Evolutionary conservation across 1,139 yeast genomes (phyloP).

Genomic region (Lodderomyces margitis): DNA sequence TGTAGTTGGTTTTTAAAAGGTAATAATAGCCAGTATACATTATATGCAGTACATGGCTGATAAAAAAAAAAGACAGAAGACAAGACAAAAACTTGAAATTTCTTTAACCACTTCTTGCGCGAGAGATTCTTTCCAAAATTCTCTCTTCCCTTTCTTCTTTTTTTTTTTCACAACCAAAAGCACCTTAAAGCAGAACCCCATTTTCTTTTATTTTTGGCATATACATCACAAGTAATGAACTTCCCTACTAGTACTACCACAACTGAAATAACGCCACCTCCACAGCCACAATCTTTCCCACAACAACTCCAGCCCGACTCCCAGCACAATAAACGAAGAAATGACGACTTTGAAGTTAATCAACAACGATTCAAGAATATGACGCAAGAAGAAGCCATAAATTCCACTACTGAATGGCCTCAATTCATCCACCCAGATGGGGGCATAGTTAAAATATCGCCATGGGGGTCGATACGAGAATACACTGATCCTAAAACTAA

Average conservation of each 20-base stretch:
- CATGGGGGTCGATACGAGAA: constrained; percentile 53
- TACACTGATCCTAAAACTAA: constrained; percentile 32
- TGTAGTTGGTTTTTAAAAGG: too few species aligned
- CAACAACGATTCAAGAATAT: constrained; percentile 15
- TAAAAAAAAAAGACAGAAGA: too few species aligned
- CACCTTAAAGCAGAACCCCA: too few species aligned
- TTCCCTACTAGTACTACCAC: neutral
- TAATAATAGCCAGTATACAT: too few species aligned
- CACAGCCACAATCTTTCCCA: constrained; percentile 1
- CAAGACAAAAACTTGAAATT: too few species aligned
- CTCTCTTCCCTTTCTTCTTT: neutral
- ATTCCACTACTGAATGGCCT: constrained; percentile 52
- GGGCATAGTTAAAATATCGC: constrained; percentile 61
- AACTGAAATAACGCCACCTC: constrained; percentile 6
- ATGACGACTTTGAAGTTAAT: neutral
- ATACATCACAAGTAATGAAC: too few species aligned
- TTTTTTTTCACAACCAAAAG: constrained; percentile 5
- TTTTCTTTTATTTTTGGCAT: too few species aligned
- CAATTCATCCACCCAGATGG: constrained; percentile 64
- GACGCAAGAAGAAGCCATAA: constrained; percentile 25
- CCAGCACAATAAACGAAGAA: constrained; percentile 4
- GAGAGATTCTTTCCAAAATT: too few species aligned
- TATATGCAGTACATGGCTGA: too few species aligned
- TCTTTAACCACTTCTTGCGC: too few species aligned
- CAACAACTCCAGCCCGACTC: constrained; percentile 1